These are phyloP conservation scores for Trichosporon sp. DNA, from an alignment of 1,284 basidiomycete species.

Conservation along the genomic window DNA sequence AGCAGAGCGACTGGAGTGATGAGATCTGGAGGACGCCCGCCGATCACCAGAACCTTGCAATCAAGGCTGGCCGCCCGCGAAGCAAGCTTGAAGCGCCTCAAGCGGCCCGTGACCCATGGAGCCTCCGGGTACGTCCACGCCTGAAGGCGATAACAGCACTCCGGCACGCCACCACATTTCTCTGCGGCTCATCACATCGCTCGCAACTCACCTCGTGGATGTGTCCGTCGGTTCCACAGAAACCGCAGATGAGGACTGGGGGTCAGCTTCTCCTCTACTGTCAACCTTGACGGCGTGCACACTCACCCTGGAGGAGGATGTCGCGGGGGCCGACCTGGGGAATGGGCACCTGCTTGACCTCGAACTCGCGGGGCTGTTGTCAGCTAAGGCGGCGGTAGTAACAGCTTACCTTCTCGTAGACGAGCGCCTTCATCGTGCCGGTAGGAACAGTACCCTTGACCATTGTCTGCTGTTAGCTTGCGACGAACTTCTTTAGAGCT, in stretches of 20 bases:
- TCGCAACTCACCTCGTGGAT: conserved; percentile 62
- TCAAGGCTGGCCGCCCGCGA: too few relatives aligned
- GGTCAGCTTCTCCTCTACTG: not conserved
- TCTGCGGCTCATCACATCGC: not conserved
- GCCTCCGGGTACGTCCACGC: too few relatives aligned
- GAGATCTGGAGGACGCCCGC: not conserved
- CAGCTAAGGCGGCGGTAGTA: not conserved
- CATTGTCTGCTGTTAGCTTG: conserved; percentile 17
- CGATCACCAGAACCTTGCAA: not conserved
- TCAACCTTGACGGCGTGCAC: not conserved
- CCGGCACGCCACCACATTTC: not conserved
- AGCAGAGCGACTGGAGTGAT: not conserved
- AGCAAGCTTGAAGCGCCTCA: too few relatives aligned
- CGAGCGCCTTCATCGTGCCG: conserved; percentile 50
- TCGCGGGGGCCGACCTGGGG: conserved; percentile 67
- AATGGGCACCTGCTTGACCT: conserved; percentile 66
- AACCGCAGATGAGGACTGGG: conserved; percentile 60
- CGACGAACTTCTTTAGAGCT: not conserved
- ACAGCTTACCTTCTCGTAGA: conserved; percentile 47
- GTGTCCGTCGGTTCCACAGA: conserved; percentile 74
- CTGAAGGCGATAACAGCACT: too few relatives aligned
- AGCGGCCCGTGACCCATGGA: too few relatives aligned
- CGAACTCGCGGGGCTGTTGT: conserved; percentile 65
- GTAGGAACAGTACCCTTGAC: conserved; percentile 27
- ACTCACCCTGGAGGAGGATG: conserved; percentile 69